Evolutionary conservation across 1,284 basidiomycete species (phyloP), one percentile per base, ranked within the genome.

Genomic region (Puccinia horiana): DNA sequence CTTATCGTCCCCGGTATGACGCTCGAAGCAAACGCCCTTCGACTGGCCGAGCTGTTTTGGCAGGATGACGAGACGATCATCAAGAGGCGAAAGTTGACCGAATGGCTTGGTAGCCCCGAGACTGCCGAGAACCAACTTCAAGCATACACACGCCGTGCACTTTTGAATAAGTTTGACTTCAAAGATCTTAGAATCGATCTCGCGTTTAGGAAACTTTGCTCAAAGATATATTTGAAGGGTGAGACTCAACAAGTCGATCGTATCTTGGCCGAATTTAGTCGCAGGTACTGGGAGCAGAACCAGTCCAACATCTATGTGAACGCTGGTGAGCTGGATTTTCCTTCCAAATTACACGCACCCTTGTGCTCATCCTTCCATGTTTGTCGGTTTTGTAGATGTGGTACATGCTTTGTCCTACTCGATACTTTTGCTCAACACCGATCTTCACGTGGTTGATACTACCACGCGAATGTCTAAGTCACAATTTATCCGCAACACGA

Each of bases 241-340:
- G 96, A 99, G 88, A 97, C 96, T 0, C 97, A 99, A 86, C 96
- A 98, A 88, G 92, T 99, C 54, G 97, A 99, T 87, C 92, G 96
- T 61, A 97, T 99, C 84, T 89, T 99, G 26, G 93, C 93, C 84
- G 92, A 92, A 83, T 98, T 99, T 85, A 93, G 93, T 83, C 89
- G 91, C 67, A 90, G 94, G 11, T 99, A 93, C 87, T 95, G 92
- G 90, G 92, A 95, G 75, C 95, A 94, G 86, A 98, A 99, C 86
- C 92, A 93, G 0, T 89, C 88, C 2, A 90, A 91, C 35, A 86
- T 94, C 9, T 96, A 93, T 86, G 93, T 94, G 42, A 93, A 91
- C 84, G 89, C 93, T 5, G 93, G 94, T 94, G 85, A 86, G 93
- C 61, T 58, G 9, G 16, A 29, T 37, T 5, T 11, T 49, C 23